phyloP scores from a whole-genome alignment of 495 filamentous ascomycete genomes.

The Tetracladium marchalianum region DNA sequence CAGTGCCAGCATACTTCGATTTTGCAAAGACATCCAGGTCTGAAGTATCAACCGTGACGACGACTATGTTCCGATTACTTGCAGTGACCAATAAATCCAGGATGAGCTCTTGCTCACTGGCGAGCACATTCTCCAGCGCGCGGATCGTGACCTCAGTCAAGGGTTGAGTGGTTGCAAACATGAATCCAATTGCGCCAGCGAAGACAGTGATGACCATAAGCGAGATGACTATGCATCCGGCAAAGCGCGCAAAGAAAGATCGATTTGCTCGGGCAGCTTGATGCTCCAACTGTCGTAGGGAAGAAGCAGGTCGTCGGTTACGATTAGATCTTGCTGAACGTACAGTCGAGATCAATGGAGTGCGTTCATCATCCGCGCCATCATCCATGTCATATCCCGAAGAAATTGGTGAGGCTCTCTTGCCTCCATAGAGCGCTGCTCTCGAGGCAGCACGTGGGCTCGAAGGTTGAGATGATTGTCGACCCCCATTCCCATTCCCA shows the following conservation, averaged over 20 bases:
- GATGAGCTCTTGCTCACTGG: slow-evolving; percentile 92
- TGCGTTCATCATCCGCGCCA: slow-evolving; percentile 79
- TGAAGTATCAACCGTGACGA: slow-evolving; percentile 70
- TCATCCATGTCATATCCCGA: slow-evolving; percentile 42
- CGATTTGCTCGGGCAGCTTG: slow-evolving; percentile 53
- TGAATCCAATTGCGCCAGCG: slow-evolving; percentile 72
- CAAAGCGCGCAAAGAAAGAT: slow-evolving; percentile 59
- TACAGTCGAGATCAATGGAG: slow-evolving; percentile 55
- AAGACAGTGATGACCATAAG: slow-evolving; percentile 68
- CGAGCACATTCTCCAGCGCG: slow-evolving; percentile 78
- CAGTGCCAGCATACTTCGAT: slow-evolving; percentile 71
- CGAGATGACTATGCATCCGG: slow-evolving; percentile 67
- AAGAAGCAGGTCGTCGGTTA: slow-evolving; percentile 46
- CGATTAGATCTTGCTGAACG: slow-evolving; percentile 52
- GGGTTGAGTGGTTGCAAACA: slow-evolving; percentile 85
- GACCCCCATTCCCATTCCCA: slow-evolving; percentile 24
- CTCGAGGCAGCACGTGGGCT: slow-evolving; percentile 28
- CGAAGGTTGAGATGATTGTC: slow-evolving; percentile 54
- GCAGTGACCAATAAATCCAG: slow-evolving; percentile 83
- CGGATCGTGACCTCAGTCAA: slow-evolving; percentile 65
- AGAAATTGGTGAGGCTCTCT: slow-evolving; percentile 38
- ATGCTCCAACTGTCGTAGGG: slow-evolving; percentile 64
- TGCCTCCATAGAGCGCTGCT: slow-evolving; percentile 27
- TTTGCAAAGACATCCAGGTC: slow-evolving; percentile 91
- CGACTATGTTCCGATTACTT: slow-evolving; percentile 83